Evolutionary conservation across 805 yeast species (phyloP).

Genomic region (Kuraishia cidri): DNA sequence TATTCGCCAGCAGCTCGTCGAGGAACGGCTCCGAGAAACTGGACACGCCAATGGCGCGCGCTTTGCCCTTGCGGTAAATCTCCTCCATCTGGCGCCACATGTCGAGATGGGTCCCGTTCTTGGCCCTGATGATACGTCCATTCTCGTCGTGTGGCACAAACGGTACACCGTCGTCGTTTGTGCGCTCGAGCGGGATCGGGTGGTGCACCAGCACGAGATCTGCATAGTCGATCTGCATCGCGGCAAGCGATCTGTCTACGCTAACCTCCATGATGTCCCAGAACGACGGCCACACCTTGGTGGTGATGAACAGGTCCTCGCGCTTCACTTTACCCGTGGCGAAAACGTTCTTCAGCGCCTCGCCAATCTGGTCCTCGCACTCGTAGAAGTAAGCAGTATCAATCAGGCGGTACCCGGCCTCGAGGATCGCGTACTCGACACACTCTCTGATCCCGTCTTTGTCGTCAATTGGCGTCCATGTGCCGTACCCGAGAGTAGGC

Average conservation of each 20-base stretch:
- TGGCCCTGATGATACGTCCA: constrained; percentile 18
- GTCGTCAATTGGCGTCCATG: constrained; percentile 11
- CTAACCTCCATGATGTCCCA: constrained; percentile 23
- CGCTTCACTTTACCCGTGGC: constrained; percentile 4
- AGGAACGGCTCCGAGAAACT: constrained; percentile 26
- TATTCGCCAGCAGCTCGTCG: constrained; percentile 20
- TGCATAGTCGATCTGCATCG: constrained; percentile 25
- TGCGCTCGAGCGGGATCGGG: constrained; percentile 30
- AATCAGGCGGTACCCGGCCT: constrained; percentile 31
- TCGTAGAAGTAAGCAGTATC: constrained; percentile 31
- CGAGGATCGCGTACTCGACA: constrained; percentile 12
- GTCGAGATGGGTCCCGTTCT: constrained; percentile 20
- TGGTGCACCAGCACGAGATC: constrained; percentile 38
- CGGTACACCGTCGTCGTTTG: constrained; percentile 9
- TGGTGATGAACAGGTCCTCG: constrained; percentile 9
- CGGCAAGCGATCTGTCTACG: constrained; percentile 22
- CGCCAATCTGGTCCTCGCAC: constrained; percentile 30
- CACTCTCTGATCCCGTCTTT: constrained; percentile 1
- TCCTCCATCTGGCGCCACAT: constrained; percentile 28
- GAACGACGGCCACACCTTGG: constrained; percentile 18
- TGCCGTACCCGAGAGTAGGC: constrained; percentile 13
- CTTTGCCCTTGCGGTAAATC: constrained; percentile 24
- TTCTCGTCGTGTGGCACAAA: constrained; percentile 8
- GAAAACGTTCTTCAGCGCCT: constrained; percentile 18
- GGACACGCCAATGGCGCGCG: constrained; percentile 34